Evolutionary conservation across 2,329 filamentous ascomycete genomes (phyloP), one percentile per base, ranked within the genome.

Genomic region (Aspergillus sp.): DNA sequence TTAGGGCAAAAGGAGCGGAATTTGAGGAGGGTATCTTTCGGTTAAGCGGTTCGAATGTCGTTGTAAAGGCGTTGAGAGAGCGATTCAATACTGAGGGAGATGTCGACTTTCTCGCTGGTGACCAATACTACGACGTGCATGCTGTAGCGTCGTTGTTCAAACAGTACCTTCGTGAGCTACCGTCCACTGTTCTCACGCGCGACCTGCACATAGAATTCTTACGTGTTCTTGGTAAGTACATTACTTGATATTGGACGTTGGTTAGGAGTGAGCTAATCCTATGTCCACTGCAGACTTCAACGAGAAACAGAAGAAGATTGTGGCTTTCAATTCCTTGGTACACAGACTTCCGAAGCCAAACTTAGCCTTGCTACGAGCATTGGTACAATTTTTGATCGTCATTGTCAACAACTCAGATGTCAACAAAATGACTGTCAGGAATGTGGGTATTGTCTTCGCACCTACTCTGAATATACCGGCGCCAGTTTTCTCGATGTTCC

Each of bases 361-460:
- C 62, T 85, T 88, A 47, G 87, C 90, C 3, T 80, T 99, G 44
- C 81, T 99, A 40, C 88, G 89, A 67, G 92, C 96, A 62, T 79
- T 99, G 55, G 90, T 93, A 48, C 86, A 90, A 3, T 97, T 96
- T 77, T 77, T 99, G 66, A 91, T 96, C 70, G 89, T 90, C 68
- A 93, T 99, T 67, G 91, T 97, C 70, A 92, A 95, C 74, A 92
- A 97, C 66, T 82, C 91, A 6, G 88, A 90, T 66, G 81, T 89
- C 61, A 99, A 99, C 80, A 98, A 97, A 81, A 99, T 99, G 95
- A 97, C 90, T 11, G 90, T 97, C 53, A 88, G 93, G 64, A 99
- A 99, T 70, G 91, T 99, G 55, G 93, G 95, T 63, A 98, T 99
- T 66, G 93, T 99, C 56, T 99, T 99, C 74, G 96, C 95, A 15